Base-by-base conservation (phyloP, 805 yeast genomes). In the Candida yuanshanica region DNA sequence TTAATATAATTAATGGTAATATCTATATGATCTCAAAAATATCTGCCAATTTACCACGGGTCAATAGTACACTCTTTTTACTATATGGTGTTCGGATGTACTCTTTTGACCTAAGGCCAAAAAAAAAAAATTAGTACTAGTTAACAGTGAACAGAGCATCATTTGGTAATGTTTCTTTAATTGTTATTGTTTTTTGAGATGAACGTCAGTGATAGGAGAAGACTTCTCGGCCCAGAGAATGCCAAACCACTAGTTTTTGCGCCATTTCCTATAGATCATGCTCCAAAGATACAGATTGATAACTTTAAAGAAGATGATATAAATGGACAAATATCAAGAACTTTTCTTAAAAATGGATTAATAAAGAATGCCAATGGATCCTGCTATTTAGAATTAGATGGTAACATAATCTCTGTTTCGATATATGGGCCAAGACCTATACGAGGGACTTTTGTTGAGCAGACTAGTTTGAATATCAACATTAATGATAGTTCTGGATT, bases 391-490 rank as follows among this genome's bases (percentile, higher is more conserved):
- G 97, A 90, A 59, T 65, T 70, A 0, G 84, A 76, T 24, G 53
- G 52, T 5, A 56, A 56, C 26, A 52, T 56, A 11, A 70, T 75
- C 20, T 75, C 75, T 20, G 82, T 83, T 1, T 72, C 88, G 4
- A 80, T 91, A 0, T 85, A 80, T 61, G 98, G 98, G 0, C 98
- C 98, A 4, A 72, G 89, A 49, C 96, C 98, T 7, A 79, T 77
- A 46, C 69, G 85, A 45, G 87, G 88, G 2, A 74, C 86, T 4
- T 86, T 82, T 58, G 69, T 76, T 29, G 79, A 82, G 18, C 67
- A 76, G 38, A 90, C 90, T 3, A 69, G 78, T 5, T 63, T 86
- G 33, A 72, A 80, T 21, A 88, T 85, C 13, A 64, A 60, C 22
- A 43, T 68, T 25, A 64, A 66, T 39, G 67, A 68, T 39, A 61